A percentile compares a stretch with the other conserved stretches of the same genome.
Evolutionary conservation across 2,329 filamentous ascomycete genomes (phyloP).

Genomic region (Akanthomyces dipterigenus): DNA sequence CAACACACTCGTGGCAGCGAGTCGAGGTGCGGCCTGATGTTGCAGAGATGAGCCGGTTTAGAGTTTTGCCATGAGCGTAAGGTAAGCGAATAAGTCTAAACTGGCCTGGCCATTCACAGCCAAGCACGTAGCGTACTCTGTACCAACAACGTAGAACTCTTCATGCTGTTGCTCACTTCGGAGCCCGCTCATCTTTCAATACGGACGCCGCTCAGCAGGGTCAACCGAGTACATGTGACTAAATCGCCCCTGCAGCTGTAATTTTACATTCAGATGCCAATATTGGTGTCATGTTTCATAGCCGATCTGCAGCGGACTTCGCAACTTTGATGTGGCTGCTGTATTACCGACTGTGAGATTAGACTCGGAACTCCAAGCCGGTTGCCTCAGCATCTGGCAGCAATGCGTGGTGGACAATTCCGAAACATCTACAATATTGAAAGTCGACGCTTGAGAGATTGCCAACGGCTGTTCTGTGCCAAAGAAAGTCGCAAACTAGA

Average conservation of each 20-base stretch:
- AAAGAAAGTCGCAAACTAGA: background rate
- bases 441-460: no score
- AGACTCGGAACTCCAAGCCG: background rate
- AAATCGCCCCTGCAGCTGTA: background rate
- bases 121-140: background rate
- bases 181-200: background rate
- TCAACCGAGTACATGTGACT: background rate
- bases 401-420: background rate
- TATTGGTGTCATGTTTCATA: background rate
- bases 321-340: conserved; percentile 9
- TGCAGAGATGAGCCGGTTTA: background rate
- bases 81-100: background rate
- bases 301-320: conserved; percentile 5
- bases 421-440: background rate
- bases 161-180: background rate
- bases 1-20: background rate
- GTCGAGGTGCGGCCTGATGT: background rate
- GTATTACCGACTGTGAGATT: background rate
- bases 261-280: background rate
- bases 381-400: background rate
- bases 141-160: background rate
- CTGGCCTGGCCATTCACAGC: background rate
- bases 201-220: background rate
- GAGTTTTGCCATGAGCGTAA: background rate
- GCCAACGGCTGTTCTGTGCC: no score